These are phyloP conservation scores for Dorcoceras hygrometricum DNA, from an alignment of 257 asterid genomes.

Conservation along the genomic window DNA sequence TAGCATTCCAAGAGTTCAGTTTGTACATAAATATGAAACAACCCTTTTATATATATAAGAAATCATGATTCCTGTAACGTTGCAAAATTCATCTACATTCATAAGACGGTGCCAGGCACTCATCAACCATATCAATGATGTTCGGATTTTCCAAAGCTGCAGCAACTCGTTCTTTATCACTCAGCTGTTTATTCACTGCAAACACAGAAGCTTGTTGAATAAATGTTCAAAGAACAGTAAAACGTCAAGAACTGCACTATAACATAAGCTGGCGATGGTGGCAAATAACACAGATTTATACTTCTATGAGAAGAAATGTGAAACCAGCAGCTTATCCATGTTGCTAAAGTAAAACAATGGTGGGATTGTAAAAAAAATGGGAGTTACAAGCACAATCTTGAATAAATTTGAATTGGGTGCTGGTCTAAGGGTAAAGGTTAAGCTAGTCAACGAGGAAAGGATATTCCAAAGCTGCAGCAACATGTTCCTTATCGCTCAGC, in stretches of 20 bases:
- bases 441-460: background rate
- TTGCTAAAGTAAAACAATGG: background rate
- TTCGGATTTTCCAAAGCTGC: constrained; percentile 89
- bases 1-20: background rate
- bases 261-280: background rate
- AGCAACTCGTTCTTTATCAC: constrained; percentile 92
- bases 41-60: background rate
- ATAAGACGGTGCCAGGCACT: constrained; percentile 77
- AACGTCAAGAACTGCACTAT: background rate
- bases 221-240: background rate
- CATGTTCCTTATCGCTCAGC: constrained; percentile 93
- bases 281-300: background rate
- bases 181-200: constrained; percentile 92
- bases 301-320: background rate
- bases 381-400: background rate
- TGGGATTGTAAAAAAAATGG: background rate
- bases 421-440: background rate
- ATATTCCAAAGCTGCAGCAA: constrained; percentile 80
- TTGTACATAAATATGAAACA: background rate
- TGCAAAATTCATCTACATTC: constrained; percentile 29
- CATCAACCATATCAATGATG: constrained; percentile 76
- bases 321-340: background rate
- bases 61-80: background rate
- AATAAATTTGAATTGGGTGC: background rate
- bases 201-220: constrained; percentile 16